A percentile compares a stretch with the other conserved stretches of the same genome.
Conservation (phyloP, 805 yeast species). For the Ogataea henricii region DNA sequence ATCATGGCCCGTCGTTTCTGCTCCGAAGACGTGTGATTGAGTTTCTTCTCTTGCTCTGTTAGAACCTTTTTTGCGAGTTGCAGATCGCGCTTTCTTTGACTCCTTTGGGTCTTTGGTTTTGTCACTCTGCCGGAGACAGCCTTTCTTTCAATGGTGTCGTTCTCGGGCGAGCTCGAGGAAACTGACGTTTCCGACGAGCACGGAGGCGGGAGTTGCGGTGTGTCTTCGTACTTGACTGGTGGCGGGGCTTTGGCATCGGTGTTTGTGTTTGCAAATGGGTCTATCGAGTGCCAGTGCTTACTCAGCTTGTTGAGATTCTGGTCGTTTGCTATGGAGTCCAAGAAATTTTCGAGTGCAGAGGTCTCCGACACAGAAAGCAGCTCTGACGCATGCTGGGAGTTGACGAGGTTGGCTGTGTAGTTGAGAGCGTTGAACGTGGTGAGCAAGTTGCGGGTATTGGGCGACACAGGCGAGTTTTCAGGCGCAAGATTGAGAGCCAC, state of each 20-base stretch:
- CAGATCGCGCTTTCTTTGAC: constrained; percentile 1
- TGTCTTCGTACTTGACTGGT: neutral
- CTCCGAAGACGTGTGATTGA: constrained; percentile 43
- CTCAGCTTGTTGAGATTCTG: constrained; percentile 29
- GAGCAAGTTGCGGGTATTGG: constrained; percentile 34
- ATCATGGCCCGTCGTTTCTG: constrained; percentile 41
- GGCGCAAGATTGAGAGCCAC: constrained; percentile 3
- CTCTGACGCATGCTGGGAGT: constrained; percentile 24
- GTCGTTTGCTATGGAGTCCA: constrained; percentile 40
- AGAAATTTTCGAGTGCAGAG: constrained; percentile 36
- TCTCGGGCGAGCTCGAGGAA: neutral
- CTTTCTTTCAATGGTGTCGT: neutral
- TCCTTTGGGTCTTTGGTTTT: constrained; percentile 3
- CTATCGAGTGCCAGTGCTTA: constrained; percentile 37
- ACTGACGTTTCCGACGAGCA: neutral
- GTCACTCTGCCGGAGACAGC: constrained; percentile 4
- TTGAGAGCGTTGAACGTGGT: constrained; percentile 32
- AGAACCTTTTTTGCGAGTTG: constrained; percentile 17
- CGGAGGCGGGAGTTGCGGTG: neutral
- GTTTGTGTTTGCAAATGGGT: constrained; percentile 25
- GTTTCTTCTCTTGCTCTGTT: constrained; percentile 37
- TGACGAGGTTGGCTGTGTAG: constrained; percentile 20
- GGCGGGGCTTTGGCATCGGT: neutral
- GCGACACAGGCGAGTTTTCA: constrained; percentile 31
- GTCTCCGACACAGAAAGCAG: constrained; percentile 37